Conservation (phyloP, 495 filamentous ascomycete species). For the Poronia punctata region DNA sequence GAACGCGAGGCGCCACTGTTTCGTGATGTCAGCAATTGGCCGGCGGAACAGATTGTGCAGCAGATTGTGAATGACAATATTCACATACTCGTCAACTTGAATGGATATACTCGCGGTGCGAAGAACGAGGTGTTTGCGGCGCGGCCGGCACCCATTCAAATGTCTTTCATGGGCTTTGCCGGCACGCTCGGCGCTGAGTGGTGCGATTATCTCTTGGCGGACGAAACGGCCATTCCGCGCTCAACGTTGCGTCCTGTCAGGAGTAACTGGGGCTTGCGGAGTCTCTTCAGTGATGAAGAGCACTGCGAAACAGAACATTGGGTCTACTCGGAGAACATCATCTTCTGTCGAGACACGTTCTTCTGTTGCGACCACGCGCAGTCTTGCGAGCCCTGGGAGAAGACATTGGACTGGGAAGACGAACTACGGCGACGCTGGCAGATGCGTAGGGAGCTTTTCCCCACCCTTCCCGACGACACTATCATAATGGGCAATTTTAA, state of each 20-base stretch:
- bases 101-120: constrained; percentile 95
- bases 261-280: constrained; percentile 64
- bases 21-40: constrained; percentile 80
- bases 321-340: constrained; percentile 96
- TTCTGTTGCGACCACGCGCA: constrained; percentile 98
- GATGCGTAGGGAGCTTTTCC: constrained; percentile 95
- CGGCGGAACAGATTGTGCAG: constrained; percentile 74
- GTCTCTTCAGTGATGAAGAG: constrained; percentile 62
- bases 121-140: constrained; percentile 97
- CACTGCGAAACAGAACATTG: constrained; percentile 61
- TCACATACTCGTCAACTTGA: constrained; percentile 94
- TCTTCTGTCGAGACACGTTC: constrained; percentile 91
- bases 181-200: constrained; percentile 95
- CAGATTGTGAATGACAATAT: constrained; percentile 92
- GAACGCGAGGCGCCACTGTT: constrained; percentile 91
- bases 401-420: constrained; percentile 67
- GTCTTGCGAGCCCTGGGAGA: constrained; percentile 68
- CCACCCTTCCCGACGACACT: constrained; percentile 69
- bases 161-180: constrained; percentile 99
- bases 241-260: constrained; percentile 74
- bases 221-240: constrained; percentile 76
- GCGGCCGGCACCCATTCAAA: constrained; percentile 89
- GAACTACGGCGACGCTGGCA: constrained; percentile 80
- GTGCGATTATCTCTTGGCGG: constrained; percentile 96
- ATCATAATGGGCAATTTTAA: constrained; percentile 98